Evolutionary conservation across 2,329 filamentous ascomycete genomes (phyloP).

Genomic region (Ophiocordyceps sinensis): DNA sequence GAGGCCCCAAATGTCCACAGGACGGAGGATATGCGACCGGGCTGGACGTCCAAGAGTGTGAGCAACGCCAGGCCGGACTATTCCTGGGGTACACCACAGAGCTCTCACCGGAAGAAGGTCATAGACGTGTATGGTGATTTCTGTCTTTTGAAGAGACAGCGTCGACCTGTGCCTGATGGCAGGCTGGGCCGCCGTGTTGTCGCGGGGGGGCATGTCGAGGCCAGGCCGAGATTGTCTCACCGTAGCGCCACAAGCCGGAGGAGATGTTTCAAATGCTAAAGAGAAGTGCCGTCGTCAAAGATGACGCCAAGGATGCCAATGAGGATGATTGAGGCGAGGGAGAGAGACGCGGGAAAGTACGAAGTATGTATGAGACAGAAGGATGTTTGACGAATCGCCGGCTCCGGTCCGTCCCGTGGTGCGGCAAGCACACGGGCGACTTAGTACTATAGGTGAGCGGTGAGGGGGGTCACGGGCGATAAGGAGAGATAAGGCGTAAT

Average conservation of each 20-base stretch:
- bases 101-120: constrained; percentile 53
- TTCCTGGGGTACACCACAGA: not conserved
- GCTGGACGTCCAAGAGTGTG: constrained; percentile 26
- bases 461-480: too few species aligned
- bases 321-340: not conserved
- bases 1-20: constrained; percentile 68
- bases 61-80: not conserved
- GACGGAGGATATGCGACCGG: constrained; percentile 58
- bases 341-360: not conserved
- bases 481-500: too few species aligned
- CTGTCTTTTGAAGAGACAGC: constrained; percentile 54
- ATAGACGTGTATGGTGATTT: constrained; percentile 65
- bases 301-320: not conserved
- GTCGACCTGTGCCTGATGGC: constrained; percentile 44
- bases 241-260: not conserved
- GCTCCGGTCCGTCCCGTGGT: too few species aligned
- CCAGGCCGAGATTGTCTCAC: not conserved
- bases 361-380: too few species aligned
- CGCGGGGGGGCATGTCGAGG: constrained; percentile 13
- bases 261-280: not conserved
- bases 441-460: too few species aligned
- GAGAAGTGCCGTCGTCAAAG: not conserved
- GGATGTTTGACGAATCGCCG: too few species aligned
- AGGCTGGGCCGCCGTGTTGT: constrained; percentile 9
- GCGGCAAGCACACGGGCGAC: too few species aligned